Evolutionary conservation across 495 filamentous ascomycete genomes (phyloP).

Genomic region (Hypoxylon crocopeplum): DNA sequence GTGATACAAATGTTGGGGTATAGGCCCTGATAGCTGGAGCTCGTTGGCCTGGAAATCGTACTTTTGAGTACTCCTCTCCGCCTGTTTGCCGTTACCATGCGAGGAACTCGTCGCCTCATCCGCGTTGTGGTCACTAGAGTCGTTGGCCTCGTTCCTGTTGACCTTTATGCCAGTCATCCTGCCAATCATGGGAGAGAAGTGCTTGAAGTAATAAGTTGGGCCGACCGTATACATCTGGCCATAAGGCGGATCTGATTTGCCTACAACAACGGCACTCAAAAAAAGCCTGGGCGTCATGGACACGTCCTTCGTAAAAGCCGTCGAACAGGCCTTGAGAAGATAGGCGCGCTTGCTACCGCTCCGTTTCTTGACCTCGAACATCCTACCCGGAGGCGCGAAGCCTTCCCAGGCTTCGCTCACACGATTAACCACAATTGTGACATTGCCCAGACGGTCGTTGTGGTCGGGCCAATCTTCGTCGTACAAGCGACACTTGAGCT

Average conservation of each 20-base stretch:
- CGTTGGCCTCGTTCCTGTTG: slow-evolving; percentile 45
- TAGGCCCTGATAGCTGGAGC: slow-evolving; percentile 84
- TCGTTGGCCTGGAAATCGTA: slow-evolving; percentile 96
- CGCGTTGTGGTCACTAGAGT: slow-evolving; percentile 42
- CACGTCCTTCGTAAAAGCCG: slow-evolving; percentile 61
- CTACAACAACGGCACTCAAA: slow-evolving; percentile 75
- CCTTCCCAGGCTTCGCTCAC: slow-evolving; percentile 72
- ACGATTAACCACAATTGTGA: slow-evolving; percentile 65
- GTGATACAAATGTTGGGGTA: slow-evolving; percentile 83
- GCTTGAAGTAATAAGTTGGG: slow-evolving; percentile 78
- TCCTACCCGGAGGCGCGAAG: slow-evolving; percentile 60
- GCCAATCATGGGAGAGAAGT: slow-evolving; percentile 89
- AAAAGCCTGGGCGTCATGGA: slow-evolving; percentile 62
- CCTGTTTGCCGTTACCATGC: slow-evolving; percentile 38
- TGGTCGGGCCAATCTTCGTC: slow-evolving; percentile 90
- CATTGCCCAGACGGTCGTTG: slow-evolving; percentile 87
- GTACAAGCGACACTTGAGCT: slow-evolving; percentile 79
- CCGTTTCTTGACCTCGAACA: slow-evolving; percentile 79
- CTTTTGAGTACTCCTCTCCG: slow-evolving; percentile 62
- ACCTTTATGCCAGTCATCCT: slow-evolving; percentile 80
- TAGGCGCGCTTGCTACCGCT: slow-evolving; percentile 87
- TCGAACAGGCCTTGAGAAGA: slow-evolving; percentile 65
- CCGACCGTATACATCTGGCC: slow-evolving; percentile 81
- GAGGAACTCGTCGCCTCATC: slow-evolving; percentile 26
- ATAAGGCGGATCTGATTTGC: slow-evolving; percentile 75